These are phyloP conservation scores for Thelephora terrestris DNA, from an alignment of 1,284 basidiomycete species.

Conservation along the genomic window DNA sequence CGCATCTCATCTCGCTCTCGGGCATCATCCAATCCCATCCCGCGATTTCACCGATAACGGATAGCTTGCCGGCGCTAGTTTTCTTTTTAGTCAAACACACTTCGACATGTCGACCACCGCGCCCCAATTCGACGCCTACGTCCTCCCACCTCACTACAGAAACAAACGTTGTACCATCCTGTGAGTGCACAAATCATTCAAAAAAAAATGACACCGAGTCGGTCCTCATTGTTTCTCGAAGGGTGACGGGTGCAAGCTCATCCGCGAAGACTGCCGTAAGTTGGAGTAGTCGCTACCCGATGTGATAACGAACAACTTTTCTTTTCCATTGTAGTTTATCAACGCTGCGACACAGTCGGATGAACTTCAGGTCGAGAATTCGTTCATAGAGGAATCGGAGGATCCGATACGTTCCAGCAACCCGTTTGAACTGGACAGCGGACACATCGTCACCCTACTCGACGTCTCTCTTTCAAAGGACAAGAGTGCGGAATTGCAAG, in stretches of 20 bases:
- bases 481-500: no score
- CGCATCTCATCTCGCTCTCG: no score
- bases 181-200: background rate
- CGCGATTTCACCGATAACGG: no score
- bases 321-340: background rate
- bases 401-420: no score
- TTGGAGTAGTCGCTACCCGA: background rate
- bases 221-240: background rate
- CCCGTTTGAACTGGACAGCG: no score
- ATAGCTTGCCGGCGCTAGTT: no score
- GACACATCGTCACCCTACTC: no score
- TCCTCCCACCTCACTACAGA: background rate
- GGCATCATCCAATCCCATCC: no score
- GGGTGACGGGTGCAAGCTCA: background rate
- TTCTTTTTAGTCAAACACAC: no score
- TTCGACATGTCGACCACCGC: no score
- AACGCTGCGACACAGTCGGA: background rate
- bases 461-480: no score
- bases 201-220: background rate
- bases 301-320: background rate
- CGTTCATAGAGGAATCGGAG: background rate
- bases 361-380: background rate
- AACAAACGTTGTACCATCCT: constrained; percentile 1
- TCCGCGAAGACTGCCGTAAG: background rate
- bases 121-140: no score